Base-by-base conservation (phyloP, 306 rosid genomes). In the Prunus padus region DNA sequence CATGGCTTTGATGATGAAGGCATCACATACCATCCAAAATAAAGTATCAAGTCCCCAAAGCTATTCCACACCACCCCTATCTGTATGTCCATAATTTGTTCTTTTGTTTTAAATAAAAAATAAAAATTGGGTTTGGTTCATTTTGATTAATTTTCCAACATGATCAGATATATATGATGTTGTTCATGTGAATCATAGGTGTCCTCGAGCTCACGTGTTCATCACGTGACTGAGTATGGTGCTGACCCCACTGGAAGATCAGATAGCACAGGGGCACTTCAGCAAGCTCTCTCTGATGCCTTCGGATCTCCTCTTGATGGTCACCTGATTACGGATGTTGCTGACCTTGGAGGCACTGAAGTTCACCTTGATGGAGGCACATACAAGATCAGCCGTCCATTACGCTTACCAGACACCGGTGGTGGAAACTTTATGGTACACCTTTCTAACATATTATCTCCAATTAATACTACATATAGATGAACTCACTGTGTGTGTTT, bases 351-450 rank as follows among this genome's bases (percentile, higher is more conserved):
- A 28, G 87, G 85, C 11, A 1, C 77, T 37, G 75, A 84, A 60
- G 61, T 84, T 44, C 80, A 84, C 66, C 87, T 84, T 40, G 85
- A 81, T 50, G 87, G 87, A n/a, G 85, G 85, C 30, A 81, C 84
- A 8, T 83, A 83, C 76, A 79, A 30, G 84, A 80, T 83, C 71
- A 80, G 82, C 72, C 87, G 76, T 22, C 82, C 84, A 5, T 47
- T 83, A 51, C 80, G 79, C 10, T 77, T 83, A 31, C 87, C 87
- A 2, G 49, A 59, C 22, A 14, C 51, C 13, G 18, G 82, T 1
- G 82, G 56, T 5, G 87, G 84, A 14, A 83, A 83, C 52, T 72
- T 83, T 59, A 80, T 83, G 87, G 81, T 83, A 71, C 69, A 5
- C 65, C n/a, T 10, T 10, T 26, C 46, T n/a, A 37, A 37, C 51